These are phyloP conservation scores for Tylopilus intermedius DNA, from an alignment of 768 basidiomycete genomes.

Conservation along the genomic window DNA sequence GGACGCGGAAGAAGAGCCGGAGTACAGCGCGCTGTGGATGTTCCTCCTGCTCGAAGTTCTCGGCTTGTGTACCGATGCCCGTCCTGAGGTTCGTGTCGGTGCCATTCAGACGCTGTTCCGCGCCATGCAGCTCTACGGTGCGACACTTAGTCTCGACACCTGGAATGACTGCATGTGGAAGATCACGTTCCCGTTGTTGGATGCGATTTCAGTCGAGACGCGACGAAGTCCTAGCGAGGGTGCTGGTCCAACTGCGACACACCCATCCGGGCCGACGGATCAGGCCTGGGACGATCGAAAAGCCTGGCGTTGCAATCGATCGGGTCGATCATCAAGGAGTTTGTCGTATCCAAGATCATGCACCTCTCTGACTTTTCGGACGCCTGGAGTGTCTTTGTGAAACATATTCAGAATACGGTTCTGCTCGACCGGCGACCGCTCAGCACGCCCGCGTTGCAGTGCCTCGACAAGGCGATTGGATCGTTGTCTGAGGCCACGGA, in stretches of 20 bases:
- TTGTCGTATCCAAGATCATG: conserved; percentile 70
- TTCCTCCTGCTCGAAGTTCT: conserved; percentile 80
- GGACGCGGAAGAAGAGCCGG: conserved; percentile 52
- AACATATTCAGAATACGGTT: conserved; percentile 66
- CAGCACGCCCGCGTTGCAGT: conserved; percentile 80
- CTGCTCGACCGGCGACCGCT: conserved; percentile 61
- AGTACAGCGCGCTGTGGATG: conserved; percentile 92
- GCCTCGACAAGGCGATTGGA: conserved; percentile 73
- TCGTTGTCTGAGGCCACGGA: conserved; percentile 41
- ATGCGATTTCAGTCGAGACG: conserved; percentile 57
- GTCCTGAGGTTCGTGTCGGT: conserved; percentile 86
- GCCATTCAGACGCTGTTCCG: conserved; percentile 95
- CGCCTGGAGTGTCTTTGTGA: conserved; percentile 73
- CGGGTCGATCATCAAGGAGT: conserved; percentile 79
- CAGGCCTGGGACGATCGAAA: conserved; percentile 86
- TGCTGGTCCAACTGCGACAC: conserved; percentile 4
- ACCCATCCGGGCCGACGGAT: conserved; percentile 13
- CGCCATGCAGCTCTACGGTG: conserved; percentile 90
- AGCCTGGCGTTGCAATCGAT: conserved; percentile 79
- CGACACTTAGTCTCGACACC: conserved; percentile 70
- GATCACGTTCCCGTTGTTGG: conserved; percentile 82
- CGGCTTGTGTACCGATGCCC: conserved; percentile 71
- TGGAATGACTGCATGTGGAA: conserved; percentile 94
- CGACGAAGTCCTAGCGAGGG: conserved; percentile 31
- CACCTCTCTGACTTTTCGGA: conserved; percentile 61